Base-by-base conservation (phyloP, 495 filamentous ascomycete genomes). In the Talaromyces proteolyticus region DNA sequence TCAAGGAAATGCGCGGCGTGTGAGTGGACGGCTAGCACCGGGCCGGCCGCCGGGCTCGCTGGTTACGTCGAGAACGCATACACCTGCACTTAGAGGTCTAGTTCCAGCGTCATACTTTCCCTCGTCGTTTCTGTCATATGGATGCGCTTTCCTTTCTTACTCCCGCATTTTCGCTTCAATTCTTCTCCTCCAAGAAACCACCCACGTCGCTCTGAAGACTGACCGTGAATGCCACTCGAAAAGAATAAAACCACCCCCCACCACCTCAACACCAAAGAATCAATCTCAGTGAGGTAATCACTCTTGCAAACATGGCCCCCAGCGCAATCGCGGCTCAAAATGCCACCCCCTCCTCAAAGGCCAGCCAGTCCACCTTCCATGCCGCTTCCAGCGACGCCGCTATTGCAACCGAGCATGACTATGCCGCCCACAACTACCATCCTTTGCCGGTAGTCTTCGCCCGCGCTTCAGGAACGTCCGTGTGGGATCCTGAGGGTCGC, bases 351-450 rank as follows among this genome's bases (percentile, higher is more conserved):
- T 52, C 38, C 52, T 61, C 22, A 57, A 63, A 51, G 63, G 57
- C 50, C 53, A 73, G 60, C 62, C 76, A 77, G 34, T 74, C 73
- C 41, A 70, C 72, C 50, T 91, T 89, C 72, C 94, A 97, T 71
- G 80, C 88, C 18, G 62, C 85, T 42, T 87, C 92, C 19, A 89
- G 89, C n/a, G 70, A 80, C 26, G 73, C 74, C 51, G 93, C 93
- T 50, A 90, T 96, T 60, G 66, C 80, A 22, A 77, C 82, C 49
- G 93, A 99, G 71, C 72, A 89, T 58, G 73, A 84, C 45, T 92
- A 81, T 68, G 93, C 93, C 38, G 93, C 93, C 39, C 93, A 99
- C 79, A 99, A 99, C 70, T 99, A 99, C 73, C 91, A 96, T 70
- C 93, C 94, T 17, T 84, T 99, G 7, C 94, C 94, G 12, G 80